phyloP scores from a whole-genome alignment of 169 alveolate genomes.

The Eimeria falciformis region DNA sequence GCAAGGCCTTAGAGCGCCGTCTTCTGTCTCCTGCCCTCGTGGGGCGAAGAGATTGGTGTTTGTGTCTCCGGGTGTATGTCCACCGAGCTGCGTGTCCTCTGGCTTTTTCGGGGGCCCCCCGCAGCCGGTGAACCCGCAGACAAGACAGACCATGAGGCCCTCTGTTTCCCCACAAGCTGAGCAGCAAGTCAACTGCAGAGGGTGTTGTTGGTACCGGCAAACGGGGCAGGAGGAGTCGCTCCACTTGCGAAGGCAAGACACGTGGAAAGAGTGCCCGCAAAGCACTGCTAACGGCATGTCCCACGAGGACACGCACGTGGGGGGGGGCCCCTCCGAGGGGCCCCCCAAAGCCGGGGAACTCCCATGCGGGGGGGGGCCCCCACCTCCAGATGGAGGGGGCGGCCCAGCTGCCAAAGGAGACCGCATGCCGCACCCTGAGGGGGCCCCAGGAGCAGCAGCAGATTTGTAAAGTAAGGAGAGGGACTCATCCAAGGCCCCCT shows the following conservation, averaged over 20 bases:
- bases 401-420: neutral
- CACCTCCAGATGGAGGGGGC: neutral
- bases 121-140: conserved; percentile 81
- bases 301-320: neutral
- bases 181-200: conserved; percentile 78
- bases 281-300: conserved; percentile 63
- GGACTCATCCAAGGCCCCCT: neutral
- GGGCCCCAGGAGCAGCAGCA: neutral
- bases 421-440: neutral
- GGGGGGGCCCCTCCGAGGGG: neutral
- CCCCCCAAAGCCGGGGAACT: neutral
- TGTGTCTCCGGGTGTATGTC: too few species aligned
- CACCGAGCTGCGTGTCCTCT: conserved; percentile 13
- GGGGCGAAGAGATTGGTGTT: too few species aligned
- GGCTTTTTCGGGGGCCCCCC: conserved; percentile 22
- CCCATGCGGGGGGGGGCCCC: neutral
- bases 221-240: conserved; percentile 84
- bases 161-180: conserved; percentile 76
- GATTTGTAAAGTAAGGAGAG: neutral
- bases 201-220: conserved; percentile 85
- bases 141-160: conserved; percentile 73
- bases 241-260: conserved; percentile 80
- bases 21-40: neutral
- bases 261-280: conserved; percentile 82
- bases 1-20: conserved; percentile 16